Conservation (phyloP, 352 stramenopile genomes). For the Hyaloperonospora arabidopsidis region DNA sequence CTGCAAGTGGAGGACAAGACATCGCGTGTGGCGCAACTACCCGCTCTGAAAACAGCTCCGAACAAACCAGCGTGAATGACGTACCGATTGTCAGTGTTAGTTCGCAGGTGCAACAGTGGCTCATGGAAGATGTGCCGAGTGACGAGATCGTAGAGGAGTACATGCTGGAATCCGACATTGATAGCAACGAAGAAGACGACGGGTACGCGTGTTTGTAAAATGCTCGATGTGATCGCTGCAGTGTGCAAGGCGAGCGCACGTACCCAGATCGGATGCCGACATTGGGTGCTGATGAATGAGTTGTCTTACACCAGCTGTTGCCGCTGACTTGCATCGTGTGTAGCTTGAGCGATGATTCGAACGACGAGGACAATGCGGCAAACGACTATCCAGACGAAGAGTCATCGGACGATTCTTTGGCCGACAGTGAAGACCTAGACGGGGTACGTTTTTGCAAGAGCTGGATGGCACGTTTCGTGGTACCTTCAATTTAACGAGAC, state of each 20-base stretch:
- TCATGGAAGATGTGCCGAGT: conserved; percentile 47
- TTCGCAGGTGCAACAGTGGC: conserved; percentile 69
- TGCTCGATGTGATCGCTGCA: conserved; percentile 25
- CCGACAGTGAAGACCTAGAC: conserved; percentile 30
- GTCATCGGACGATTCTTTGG: conserved; percentile 37
- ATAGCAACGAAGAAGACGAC: conserved; percentile 63
- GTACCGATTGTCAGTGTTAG: conserved; percentile 63
- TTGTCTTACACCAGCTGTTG: conserved; percentile 21
- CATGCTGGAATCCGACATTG: conserved; percentile 69
- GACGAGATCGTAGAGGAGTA: conserved; percentile 59
- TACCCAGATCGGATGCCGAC: conserved; percentile 3
- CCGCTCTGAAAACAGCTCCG: conserved; percentile 13
- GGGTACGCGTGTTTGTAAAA: conserved; percentile 39
- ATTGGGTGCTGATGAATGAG: conserved; percentile 11
- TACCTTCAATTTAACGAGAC: conserved; percentile 7
- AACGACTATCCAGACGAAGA: conserved; percentile 86
- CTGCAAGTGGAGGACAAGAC: conserved; percentile 30
- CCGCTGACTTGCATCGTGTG: conserved; percentile 11
- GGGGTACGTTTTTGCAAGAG: conserved; percentile 18
- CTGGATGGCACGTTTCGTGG: background rate
- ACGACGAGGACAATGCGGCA: conserved; percentile 66
- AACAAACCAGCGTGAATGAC: conserved; percentile 19
- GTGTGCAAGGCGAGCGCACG: background rate
- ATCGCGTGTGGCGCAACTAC: conserved; percentile 6
- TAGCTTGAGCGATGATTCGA: conserved; percentile 76